Evolutionary conservation across 345 rosid genomes (phyloP).

Genomic region (Passiflora organensis): DNA sequence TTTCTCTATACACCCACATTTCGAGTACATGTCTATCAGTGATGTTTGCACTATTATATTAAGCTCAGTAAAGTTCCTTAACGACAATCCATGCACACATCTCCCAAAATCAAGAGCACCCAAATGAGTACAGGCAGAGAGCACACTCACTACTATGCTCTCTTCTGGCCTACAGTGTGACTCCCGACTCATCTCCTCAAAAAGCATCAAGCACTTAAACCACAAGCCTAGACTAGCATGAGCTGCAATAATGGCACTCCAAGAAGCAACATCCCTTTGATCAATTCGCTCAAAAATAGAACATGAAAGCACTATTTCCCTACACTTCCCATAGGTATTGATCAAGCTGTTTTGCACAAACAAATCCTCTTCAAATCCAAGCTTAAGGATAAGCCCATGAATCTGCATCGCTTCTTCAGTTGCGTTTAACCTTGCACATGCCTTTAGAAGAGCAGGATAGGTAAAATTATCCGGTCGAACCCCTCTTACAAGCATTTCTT

Average conservation of each 20-base stretch:
- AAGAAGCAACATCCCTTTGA: slow-evolving; percentile 33
- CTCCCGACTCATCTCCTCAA: slow-evolving; percentile 23
- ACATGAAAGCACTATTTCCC: slow-evolving; percentile 20
- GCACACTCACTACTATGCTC: slow-evolving; percentile 30
- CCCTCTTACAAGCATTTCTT: slow-evolving; percentile 34
- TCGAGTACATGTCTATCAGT: slow-evolving; percentile 43
- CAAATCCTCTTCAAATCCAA: slow-evolving; percentile 26
- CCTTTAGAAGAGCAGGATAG: slow-evolving; percentile 33
- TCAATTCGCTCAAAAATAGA: slow-evolving; percentile 27
- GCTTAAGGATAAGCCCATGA: slow-evolving; percentile 30
- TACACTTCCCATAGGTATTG: slow-evolving; percentile 39
- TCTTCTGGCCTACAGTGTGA: slow-evolving; percentile 33
- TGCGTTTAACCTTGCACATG: slow-evolving; percentile 27
- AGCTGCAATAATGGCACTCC: slow-evolving; percentile 42
- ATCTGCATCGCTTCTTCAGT: slow-evolving; percentile 35
- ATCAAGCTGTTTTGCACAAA: slow-evolving; percentile 38
- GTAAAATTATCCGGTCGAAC: slow-evolving; percentile 37
- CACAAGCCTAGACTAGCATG: slow-evolving; percentile 33
- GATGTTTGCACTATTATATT: slow-evolving; percentile 42
- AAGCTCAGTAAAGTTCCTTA: slow-evolving; percentile 40
- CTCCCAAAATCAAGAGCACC: slow-evolving; percentile 37
- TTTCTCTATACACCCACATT: slow-evolving; percentile 41
- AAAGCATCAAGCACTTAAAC: slow-evolving; percentile 29
- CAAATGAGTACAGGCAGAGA: slow-evolving; percentile 31
- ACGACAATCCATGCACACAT: slow-evolving; percentile 33